Evolutionary conservation across 768 basidiomycete species (phyloP), one percentile per base, ranked within the genome.

Genomic region (Trametes cinnabarina): DNA sequence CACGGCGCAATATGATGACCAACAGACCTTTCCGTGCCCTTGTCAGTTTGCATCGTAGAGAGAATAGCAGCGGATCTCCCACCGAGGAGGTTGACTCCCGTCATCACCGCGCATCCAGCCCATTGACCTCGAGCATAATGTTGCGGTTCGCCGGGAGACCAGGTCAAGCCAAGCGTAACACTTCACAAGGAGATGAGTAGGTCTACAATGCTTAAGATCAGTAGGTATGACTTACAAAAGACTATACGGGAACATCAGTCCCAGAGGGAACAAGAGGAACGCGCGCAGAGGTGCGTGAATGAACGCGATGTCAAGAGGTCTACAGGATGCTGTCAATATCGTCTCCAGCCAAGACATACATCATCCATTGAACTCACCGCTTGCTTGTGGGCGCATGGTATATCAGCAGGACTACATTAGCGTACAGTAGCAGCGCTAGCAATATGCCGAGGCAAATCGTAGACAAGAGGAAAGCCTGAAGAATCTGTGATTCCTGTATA

Each of bases 231-330:
- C 75, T 43, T 58, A 80, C 78, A 87, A 85, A 14, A 86, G 78
- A 39, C 79, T 81, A 61, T 84, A 82, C 0, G 82, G 78, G 59
- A 92, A 85, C 56, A 88, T 73, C 34, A 88, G 73, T 3, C 72
- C 72, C 25, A 87, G 69, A 2, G 83, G 81, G 2, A 86, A 59
- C 11, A 75, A 65, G 53, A 77, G 66, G 66, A 88, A 88, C 58
- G 92, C 85, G 3, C 90, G 79, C 51, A 96, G 76, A 0, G 95
- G 95, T 0, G 90, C 89, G 64, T 97, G 94, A 55, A 97, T 90
- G 63, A 95, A 85, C 0, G 86, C 78, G 32, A 83, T 84, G 69
- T 94, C 92, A 39, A 95, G 70, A 0, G 91, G 92, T 1, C 85
- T 69, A 43, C 10, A 4, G 12, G 34, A 2, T 11, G 44, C 14